Evolutionary conservation across 495 filamentous ascomycete genomes (phyloP).

Genomic region (Aspergillus biplanus): DNA sequence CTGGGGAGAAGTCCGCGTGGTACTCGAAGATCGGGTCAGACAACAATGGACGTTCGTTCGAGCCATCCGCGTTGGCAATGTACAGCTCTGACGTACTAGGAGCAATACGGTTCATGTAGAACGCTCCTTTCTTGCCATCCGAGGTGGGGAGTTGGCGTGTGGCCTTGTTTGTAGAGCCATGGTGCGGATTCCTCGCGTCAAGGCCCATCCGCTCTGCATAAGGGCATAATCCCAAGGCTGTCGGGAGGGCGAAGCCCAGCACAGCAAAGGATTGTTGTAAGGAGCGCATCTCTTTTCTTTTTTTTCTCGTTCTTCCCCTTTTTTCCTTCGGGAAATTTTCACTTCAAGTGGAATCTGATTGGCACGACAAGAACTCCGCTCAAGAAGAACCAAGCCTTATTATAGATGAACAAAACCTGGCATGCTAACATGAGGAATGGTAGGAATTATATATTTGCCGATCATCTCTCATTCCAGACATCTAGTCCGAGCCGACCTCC

Average conservation of each 20-base stretch:
- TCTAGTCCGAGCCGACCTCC: no score
- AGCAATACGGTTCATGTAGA: constrained; percentile 41
- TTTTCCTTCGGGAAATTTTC: no score
- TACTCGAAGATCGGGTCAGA: constrained; percentile 37
- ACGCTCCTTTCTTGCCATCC: constrained; percentile 26
- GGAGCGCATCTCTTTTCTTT: no score
- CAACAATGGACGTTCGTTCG: constrained; percentile 35
- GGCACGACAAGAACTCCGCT: no score
- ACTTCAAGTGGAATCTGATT: no score
- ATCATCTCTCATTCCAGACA: no score
- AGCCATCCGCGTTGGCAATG: constrained; percentile 38
- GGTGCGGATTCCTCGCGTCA: not conserved
- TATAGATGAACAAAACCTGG: no score
- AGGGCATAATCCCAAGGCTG: not conserved
- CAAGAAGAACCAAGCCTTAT: no score
- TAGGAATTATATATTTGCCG: no score
- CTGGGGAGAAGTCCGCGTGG: constrained; percentile 38
- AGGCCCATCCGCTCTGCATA: not conserved
- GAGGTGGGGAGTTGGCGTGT: not conserved
- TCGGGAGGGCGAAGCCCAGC: not conserved
- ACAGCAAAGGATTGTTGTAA: not conserved
- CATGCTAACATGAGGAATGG: no score
- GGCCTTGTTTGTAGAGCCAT: not conserved
- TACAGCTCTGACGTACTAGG: constrained; percentile 36
- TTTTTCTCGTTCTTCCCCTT: no score